These are phyloP conservation scores for Solanum microdontum DNA, from an alignment of 257 asterid genomes.

Conservation along the genomic window DNA sequence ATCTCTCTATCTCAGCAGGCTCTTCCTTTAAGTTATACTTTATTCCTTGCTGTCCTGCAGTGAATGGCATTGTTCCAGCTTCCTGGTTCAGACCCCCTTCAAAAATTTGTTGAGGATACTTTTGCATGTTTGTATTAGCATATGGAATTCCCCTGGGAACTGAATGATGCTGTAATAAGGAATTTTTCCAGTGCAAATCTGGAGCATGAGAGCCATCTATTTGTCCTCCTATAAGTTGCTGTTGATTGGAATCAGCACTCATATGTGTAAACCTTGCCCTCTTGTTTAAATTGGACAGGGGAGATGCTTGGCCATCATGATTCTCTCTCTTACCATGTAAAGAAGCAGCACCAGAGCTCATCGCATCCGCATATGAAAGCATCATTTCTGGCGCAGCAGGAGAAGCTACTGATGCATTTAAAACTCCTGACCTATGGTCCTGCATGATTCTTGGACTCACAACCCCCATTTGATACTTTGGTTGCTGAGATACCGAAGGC, in stretches of 20 bases:
- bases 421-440: slow-evolving; percentile 60
- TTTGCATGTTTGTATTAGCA: slow-evolving; percentile 52
- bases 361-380: slow-evolving; percentile 40
- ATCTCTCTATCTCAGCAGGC: slow-evolving; percentile 61
- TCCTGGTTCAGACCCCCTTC: slow-evolving; percentile 71
- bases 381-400: slow-evolving; percentile 58
- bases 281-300: slow-evolving; percentile 43
- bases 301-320: slow-evolving; percentile 66
- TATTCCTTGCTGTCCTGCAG: slow-evolving; percentile 63
- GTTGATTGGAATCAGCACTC: slow-evolving; percentile 43
- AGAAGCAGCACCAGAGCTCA: slow-evolving; percentile 26
- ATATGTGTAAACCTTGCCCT: slow-evolving; percentile 43
- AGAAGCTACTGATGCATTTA: slow-evolving; percentile 50
- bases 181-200: slow-evolving; percentile 74
- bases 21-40: slow-evolving; percentile 86
- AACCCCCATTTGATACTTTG: slow-evolving; percentile 44
- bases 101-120: slow-evolving; percentile 52
- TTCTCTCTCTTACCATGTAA: slow-evolving; percentile 62
- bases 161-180: slow-evolving; percentile 56
- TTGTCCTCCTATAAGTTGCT: slow-evolving; percentile 46
- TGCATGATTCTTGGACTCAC: slow-evolving; percentile 62
- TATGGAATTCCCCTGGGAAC: slow-evolving; percentile 49
- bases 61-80: slow-evolving; percentile 43
- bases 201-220: slow-evolving; percentile 55
- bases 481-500: slow-evolving; percentile 41